Base-by-base conservation (phyloP, 1,284 basidiomycete genomes). In the Sparassis latifolia region DNA sequence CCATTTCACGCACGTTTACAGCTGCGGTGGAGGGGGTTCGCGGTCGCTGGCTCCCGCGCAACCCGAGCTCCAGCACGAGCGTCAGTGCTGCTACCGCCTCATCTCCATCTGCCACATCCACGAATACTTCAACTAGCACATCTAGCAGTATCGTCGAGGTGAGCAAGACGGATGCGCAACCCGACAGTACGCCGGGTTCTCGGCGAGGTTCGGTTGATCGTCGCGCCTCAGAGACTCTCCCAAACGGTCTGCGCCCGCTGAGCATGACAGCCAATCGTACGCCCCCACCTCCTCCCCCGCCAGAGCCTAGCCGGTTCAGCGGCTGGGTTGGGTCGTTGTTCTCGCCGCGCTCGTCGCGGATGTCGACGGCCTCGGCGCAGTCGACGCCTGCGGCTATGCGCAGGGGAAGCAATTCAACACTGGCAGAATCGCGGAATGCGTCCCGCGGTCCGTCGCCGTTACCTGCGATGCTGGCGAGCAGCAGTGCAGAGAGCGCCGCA, bases 1-100 rank as follows among this genome's bases (percentile, higher is more conserved):
- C 86, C 0, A 80, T 96, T 40, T 78, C 84, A 10, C 78, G 84
- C 31, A 92, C 90, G 0, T 61, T 93, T 42, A 79, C 78, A 0
- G 77, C 77, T 2, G 91, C 91, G 0, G 84, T 94, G 27, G 90
- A 91, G 62, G 90, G 90, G 33, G 86, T 94, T 12, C 76, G 83
- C n/a, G 87, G 75, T 35, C 73, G 86, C 42, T 89, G 86, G 84
- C 70, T 78, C 33, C 75, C 76, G 52, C 75, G 82, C 28, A 58
- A 69, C 5, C 69, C 66, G 45, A 68, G 72, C 3, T 59, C 37
- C 66, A 2, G 62, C 65, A 33, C 62, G 66, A 33, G 55, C 49
- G 20, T 45, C 62, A 57, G 33, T 31, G 55, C 28, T 42, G 54
- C 10, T 49, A 51, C 46, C 50, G 54, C 40, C 47, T 51, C 41